Evolutionary conservation across 1,139 yeast genomes (phyloP), one percentile per base, ranked within the genome.

Genomic region (Magnusiomyces clavatus): DNA sequence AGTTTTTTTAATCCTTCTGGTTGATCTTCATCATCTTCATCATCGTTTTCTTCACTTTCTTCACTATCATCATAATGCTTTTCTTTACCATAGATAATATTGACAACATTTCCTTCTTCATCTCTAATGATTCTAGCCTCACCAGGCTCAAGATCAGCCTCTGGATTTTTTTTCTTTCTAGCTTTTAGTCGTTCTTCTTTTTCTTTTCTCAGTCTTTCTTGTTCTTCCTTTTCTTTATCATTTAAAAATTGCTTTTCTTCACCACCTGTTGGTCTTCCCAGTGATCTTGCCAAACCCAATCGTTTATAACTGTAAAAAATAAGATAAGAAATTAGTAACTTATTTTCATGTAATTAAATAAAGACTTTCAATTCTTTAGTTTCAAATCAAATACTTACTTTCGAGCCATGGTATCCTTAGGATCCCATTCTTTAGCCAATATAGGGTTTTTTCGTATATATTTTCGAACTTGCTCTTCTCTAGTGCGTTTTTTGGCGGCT

Each of bases 391-490:
- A 47, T 38, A 43, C 52, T 31, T 53, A 49, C 51, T 92, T 92
- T 65, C 92, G 97, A 53, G 82, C 77, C 54, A 90, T 71, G 0
- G 98, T 90, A 57, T 84, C 75, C 20, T 79, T 77, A 56, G 82
- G 77, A 69, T 92, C 96, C 98, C 98, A 92, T 68, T 89, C 79
- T 37, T 81, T 86, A 6, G 88, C 94, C 58, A 92, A 86, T 59
- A 92, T 78, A 2, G 95, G 88, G 65, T 88, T 86, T 1, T 86
- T 74, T 35, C 54, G 75, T 36, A 86, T 79, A 57, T 80, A 81
- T 54, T 82, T 70, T 59, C 81, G 75, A 63, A 83, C 77, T 63
- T 82, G 82, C 61, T 77, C 81, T 62, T 85, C 90, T 65, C 85
- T 86, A 47, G 69, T 69, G 61, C 83, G 76, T 66, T 94, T 77